phyloP scores from a whole-genome alignment of 78 protist species.

The Dictyostelium intermedium region DNA sequence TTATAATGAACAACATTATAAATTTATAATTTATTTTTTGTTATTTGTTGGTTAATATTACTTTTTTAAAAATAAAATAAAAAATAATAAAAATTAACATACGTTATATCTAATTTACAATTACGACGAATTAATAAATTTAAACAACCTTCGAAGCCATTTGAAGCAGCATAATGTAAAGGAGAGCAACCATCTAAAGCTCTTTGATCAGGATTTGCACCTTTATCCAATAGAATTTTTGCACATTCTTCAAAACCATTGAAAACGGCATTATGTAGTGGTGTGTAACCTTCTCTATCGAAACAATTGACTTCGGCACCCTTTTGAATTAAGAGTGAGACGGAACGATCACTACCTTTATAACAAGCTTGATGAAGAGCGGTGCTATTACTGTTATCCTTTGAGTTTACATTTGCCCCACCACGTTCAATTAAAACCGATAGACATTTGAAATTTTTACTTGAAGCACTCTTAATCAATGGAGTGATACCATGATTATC shows the following conservation, averaged over 20 bases:
- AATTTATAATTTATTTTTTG: background rate
- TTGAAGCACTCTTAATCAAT: constrained; percentile 39
- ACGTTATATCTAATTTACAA: constrained; percentile 62
- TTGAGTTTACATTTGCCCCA: constrained; percentile 65
- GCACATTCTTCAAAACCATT: constrained; percentile 78
- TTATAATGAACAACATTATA: too few relatives aligned
- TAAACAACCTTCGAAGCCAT: constrained; percentile 50
- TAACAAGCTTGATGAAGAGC: constrained; percentile 79
- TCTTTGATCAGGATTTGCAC: constrained; percentile 71
- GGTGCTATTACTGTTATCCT: constrained; percentile 49
- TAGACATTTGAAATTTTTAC: constrained; percentile 40
- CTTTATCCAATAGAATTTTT: constrained; percentile 72
- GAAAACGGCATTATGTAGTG: constrained; percentile 82
- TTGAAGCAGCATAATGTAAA: constrained; percentile 56
- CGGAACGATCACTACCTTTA: constrained; percentile 75
- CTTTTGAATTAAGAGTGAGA: constrained; percentile 38
- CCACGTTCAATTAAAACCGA: constrained; percentile 39
- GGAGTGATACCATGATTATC: constrained; percentile 78
- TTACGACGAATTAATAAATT: constrained; percentile 51
- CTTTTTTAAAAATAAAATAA: background rate
- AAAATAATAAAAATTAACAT: background rate
- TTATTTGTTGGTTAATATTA: background rate
- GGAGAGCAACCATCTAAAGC: constrained; percentile 72
- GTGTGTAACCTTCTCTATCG: constrained; percentile 79
- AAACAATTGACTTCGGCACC: constrained; percentile 57